These are phyloP conservation scores for Acanthochlamys bracteata DNA, from an alignment of 106 monocot species.

Conservation along the genomic window DNA sequence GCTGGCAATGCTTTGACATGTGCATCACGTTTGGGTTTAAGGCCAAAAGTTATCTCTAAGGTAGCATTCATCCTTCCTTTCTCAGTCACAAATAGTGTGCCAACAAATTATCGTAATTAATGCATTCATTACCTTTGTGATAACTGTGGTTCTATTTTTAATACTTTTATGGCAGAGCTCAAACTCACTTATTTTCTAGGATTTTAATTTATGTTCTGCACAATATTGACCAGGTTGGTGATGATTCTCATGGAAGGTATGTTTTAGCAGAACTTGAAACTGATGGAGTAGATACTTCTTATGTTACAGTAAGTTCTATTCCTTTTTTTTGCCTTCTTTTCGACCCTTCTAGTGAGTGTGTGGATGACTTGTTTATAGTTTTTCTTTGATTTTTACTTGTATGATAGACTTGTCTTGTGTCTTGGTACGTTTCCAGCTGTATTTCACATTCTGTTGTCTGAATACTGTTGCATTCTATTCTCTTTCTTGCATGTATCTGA, in stretches of 20 bases:
- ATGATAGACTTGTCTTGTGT: too few species aligned
- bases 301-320: constrained; percentile 24
- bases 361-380: too few species aligned
- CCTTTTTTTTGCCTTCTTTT: too few species aligned
- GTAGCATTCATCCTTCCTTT: constrained; percentile 4
- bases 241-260: constrained; percentile 31
- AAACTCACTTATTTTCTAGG: background rate
- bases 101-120: background rate
- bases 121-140: background rate
- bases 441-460: too few species aligned
- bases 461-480: too few species aligned
- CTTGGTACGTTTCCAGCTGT: too few species aligned
- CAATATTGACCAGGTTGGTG: constrained; percentile 22
- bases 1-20: constrained; percentile 30
- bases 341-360: too few species aligned
- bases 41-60: constrained; percentile 30
- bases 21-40: constrained; percentile 34
- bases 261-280: constrained; percentile 28
- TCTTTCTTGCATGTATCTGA: too few species aligned
- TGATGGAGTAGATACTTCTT: constrained; percentile 37
- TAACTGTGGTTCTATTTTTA: background rate
- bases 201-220: background rate
- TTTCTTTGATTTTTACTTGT: too few species aligned
- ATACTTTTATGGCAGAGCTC: background rate
- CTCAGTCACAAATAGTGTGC: background rate